These are phyloP conservation scores for Thermochaetoides thermophila DNA, from an alignment of 495 filamentous ascomycete genomes.

Conservation along the genomic window DNA sequence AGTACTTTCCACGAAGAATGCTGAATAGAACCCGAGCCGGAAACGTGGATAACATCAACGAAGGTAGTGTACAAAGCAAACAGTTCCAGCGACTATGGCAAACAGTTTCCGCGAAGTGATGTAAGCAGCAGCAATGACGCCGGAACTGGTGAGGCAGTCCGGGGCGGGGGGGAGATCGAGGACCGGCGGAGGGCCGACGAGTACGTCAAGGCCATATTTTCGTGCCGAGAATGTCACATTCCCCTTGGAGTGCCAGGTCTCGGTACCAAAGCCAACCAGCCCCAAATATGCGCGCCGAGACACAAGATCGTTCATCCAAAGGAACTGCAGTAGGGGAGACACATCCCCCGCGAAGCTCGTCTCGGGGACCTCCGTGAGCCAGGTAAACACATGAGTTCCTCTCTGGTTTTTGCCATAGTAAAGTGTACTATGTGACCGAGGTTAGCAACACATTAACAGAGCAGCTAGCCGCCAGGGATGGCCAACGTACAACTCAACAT, in stretches of 20 bases:
- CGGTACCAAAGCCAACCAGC: slow-evolving; percentile 14
- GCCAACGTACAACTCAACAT: slow-evolving; percentile 13
- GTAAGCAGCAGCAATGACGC: background rate
- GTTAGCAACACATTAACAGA: slow-evolving; percentile 4
- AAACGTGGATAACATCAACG: no score
- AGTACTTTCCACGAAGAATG: no score
- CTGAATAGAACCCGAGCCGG: no score
- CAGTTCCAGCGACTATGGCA: no score
- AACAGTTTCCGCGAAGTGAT: no score
- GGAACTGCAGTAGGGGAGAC: slow-evolving; percentile 15
- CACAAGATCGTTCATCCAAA: slow-evolving; percentile 16
- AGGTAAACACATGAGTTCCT: slow-evolving; percentile 16
- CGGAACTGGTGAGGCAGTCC: background rate
- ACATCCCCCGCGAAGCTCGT: slow-evolving; percentile 14
- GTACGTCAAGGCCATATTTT: slow-evolving; percentile 8
- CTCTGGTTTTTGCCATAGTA: slow-evolving; percentile 15
- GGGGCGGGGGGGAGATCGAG: slow-evolving; percentile 1
- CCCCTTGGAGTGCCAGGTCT: slow-evolving; percentile 13
- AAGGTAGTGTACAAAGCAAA: no score
- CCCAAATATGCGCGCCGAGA: slow-evolving; percentile 12
- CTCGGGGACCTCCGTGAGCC: slow-evolving; percentile 10
- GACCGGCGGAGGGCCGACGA: slow-evolving; percentile 11
- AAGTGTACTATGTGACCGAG: slow-evolving; percentile 7
- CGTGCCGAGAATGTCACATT: slow-evolving; percentile 18
- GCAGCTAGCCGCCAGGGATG: background rate